Percentiles rank a stretch among this genome's conserved stretches.
Evolutionary conservation across 1,284 basidiomycete genomes (phyloP).

Genomic region (Malassezia sp.): DNA sequence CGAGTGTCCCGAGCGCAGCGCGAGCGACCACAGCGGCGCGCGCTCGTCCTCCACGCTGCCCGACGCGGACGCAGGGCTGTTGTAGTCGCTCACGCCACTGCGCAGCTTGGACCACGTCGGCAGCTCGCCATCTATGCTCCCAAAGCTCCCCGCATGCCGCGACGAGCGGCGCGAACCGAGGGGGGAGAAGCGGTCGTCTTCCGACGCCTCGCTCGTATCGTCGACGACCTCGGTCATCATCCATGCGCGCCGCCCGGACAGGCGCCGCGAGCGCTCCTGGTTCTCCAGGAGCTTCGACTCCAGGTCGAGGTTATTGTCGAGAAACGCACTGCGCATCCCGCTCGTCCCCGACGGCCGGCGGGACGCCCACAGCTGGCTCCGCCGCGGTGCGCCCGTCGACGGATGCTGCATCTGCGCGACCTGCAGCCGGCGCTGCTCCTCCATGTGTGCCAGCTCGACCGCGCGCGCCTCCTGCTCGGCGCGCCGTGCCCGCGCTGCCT

Average conservation of each 20-base stretch:
- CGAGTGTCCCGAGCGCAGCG: slow-evolving; percentile 74
- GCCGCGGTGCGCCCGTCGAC: slow-evolving; percentile 15
- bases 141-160: neutral
- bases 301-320: slow-evolving; percentile 29
- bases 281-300: slow-evolving; percentile 36
- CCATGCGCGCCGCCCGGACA: slow-evolving; percentile 35
- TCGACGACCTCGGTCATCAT: slow-evolving; percentile 39
- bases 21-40: slow-evolving; percentile 59
- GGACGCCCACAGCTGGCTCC: slow-evolving; percentile 27
- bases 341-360: slow-evolving; percentile 23
- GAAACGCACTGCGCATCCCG: slow-evolving; percentile 21
- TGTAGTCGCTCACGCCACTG: slow-evolving; percentile 21
- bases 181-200: slow-evolving; percentile 39
- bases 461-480: slow-evolving; percentile 12
- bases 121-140: slow-evolving; percentile 3
- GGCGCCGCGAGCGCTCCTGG: slow-evolving; percentile 30
- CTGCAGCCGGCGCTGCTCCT: slow-evolving; percentile 24
- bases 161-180: slow-evolving; percentile 30
- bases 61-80: neutral
- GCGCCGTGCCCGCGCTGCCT: slow-evolving; percentile 32
- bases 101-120: neutral
- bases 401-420: slow-evolving; percentile 21
- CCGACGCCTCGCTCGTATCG: slow-evolving; percentile 32
- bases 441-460: slow-evolving; percentile 24
- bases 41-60: neutral